phyloP scores from a whole-genome alignment of 2,329 filamentous ascomycete genomes.

The Aspergillus calidoustus region DNA sequence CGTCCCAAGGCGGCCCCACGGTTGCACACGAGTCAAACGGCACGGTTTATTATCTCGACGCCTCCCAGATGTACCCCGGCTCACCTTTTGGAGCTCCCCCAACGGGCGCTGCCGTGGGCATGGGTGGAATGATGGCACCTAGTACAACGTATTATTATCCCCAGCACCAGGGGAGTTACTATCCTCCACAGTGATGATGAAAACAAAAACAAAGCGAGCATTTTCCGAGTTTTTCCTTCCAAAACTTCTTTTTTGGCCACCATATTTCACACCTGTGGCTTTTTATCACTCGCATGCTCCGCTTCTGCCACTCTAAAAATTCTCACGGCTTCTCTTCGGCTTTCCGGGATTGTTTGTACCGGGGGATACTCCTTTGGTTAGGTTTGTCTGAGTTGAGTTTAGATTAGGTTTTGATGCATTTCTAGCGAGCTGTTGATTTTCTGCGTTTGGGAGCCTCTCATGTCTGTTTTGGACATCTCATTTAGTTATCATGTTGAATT shows the following conservation, averaged over 20 bases:
- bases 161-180: slow-evolving; percentile 68
- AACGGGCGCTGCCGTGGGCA: slow-evolving; percentile 65
- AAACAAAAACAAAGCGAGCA: slow-evolving; percentile 5
- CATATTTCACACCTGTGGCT: slow-evolving; percentile 22
- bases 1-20: slow-evolving; percentile 55
- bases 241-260: slow-evolving; percentile 27
- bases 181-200: slow-evolving; percentile 44
- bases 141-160: slow-evolving; percentile 58
- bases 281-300: not conserved
- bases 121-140: slow-evolving; percentile 79
- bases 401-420: slow-evolving; percentile 34
- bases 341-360: slow-evolving; percentile 17
- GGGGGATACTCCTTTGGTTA: slow-evolving; percentile 14
- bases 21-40: slow-evolving; percentile 90
- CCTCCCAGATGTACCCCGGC: slow-evolving; percentile 65
- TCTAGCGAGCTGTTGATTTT: slow-evolving; percentile 27
- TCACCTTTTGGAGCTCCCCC: slow-evolving; percentile 57
- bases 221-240: slow-evolving; percentile 17
- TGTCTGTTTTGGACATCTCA: slow-evolving; percentile 14
- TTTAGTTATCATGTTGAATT: not conserved
- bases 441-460: slow-evolving; percentile 4
- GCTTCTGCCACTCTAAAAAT: slow-evolving; percentile 12
- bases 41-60: slow-evolving; percentile 93
- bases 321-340: slow-evolving; percentile 12
- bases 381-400: slow-evolving; percentile 24